Evolutionary conservation across 257 asterid genomes (phyloP), one percentile per base, ranked within the genome.

Genomic region (Fraxinus anomala): DNA sequence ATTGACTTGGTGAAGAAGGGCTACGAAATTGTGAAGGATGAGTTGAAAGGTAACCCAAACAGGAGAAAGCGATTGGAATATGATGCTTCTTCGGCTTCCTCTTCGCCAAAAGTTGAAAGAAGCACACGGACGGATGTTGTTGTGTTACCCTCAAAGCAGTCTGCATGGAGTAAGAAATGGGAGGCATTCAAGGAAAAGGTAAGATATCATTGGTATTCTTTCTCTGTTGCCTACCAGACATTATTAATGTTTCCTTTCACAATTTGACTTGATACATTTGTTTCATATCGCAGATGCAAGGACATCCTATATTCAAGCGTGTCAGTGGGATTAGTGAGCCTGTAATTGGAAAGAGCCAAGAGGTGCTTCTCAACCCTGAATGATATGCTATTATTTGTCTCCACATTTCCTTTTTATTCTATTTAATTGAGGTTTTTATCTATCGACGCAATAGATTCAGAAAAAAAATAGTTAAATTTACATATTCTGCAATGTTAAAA

Each of bases 1-100:
- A 59, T 92, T 74, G 99, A 93, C 81, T 66, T 94, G 30, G 90
- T 88, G 75, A 96, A 93, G 90, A 96, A 92, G 84, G 97, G 98
- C 47, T 88, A 84, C 73, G 86, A 74, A 44, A 84, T 93, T 77
- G 93, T 93, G 76, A 84, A 82, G 86, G 97, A 96, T 73, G 99
- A 96, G 86, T 78, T 96, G 73, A 85, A 88, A 79, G 99, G 99
- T 69, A 91, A 89, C 77, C 87, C 97, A 36, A 84, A 80, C 79
- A 89, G 89, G 88, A 92, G 97, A 86, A 96, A 88, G 85, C 97
- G 81, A 81, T 91, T 96, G 12, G 97, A 90, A 78, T 80, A 87
- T 83, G 89, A 90, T 77, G 77, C 84, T 75, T 77, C 92, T 65
- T 77, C 91, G 0, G 63, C 86, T 68, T 75, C 87, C 34, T 81